A percentile compares a stretch with the other conserved stretches of the same genome.
Evolutionary conservation across 2,329 filamentous ascomycete species (phyloP).

Genomic region (Fusarium anguioides): DNA sequence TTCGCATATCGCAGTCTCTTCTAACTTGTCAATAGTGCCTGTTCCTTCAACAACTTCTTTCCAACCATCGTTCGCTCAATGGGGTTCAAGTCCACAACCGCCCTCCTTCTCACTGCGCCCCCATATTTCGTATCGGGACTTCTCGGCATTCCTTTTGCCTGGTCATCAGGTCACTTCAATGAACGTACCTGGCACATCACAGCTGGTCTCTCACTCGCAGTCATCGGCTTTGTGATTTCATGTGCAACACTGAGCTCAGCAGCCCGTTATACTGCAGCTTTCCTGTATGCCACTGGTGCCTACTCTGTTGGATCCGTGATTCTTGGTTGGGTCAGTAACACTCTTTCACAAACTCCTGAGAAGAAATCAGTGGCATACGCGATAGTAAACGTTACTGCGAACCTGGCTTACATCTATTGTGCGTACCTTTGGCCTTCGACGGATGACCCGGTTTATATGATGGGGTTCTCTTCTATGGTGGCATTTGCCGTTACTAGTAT

Average conservation of each 20-base stretch:
- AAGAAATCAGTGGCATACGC: slow-evolving; percentile 60
- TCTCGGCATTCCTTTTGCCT: slow-evolving; percentile 58
- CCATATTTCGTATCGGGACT: slow-evolving; percentile 62
- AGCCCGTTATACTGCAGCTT: slow-evolving; percentile 54
- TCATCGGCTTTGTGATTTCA: slow-evolving; percentile 56
- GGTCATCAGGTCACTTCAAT: slow-evolving; percentile 60
- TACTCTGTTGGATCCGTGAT: slow-evolving; percentile 60
- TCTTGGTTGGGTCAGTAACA: slow-evolving; percentile 57
- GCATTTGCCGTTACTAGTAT: slow-evolving; percentile 27
- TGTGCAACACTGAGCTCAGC: slow-evolving; percentile 51
- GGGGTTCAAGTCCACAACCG: slow-evolving; percentile 60
- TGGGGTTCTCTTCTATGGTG: slow-evolving; percentile 25
- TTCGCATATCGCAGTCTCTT: no score
- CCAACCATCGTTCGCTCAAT: slow-evolving; percentile 59
- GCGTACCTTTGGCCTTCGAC: slow-evolving; percentile 58
- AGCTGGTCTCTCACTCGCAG: slow-evolving; percentile 53
- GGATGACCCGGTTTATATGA: slow-evolving; percentile 9
- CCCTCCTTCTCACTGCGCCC: slow-evolving; percentile 62
- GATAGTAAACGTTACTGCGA: slow-evolving; percentile 59
- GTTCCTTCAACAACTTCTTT: slow-evolving; percentile 26
- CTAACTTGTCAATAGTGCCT: slow-evolving; percentile 10
- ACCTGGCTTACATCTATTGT: slow-evolving; percentile 59
- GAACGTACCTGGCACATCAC: slow-evolving; percentile 63
- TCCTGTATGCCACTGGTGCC: slow-evolving; percentile 55
- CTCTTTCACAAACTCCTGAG: slow-evolving; percentile 59